Percentiles rank a stretch among this genome's conserved stretches.
Evolutionary conservation across 2,329 filamentous ascomycete genomes (phyloP).

Genomic region (Orbilia oligospora): DNA sequence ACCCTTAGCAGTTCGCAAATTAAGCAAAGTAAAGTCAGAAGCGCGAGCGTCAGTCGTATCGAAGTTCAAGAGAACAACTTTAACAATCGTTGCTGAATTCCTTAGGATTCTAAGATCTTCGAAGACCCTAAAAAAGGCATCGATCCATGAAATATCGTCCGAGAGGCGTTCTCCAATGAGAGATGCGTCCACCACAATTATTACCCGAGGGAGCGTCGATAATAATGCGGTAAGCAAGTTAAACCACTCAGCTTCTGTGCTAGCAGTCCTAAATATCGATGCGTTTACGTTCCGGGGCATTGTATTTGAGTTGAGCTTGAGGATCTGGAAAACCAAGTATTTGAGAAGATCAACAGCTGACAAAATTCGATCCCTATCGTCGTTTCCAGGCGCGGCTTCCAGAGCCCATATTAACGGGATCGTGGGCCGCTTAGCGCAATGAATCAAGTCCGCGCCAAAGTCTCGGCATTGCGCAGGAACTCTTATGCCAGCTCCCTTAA

Average conservation of each 20-base stretch:
- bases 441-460: conserved; percentile 11
- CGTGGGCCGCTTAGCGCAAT: conserved; percentile 2
- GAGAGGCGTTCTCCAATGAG: conserved; percentile 4
- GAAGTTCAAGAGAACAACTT: conserved; percentile 27
- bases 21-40: neutral
- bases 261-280: conserved; percentile 2
- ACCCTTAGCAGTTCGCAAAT: neutral
- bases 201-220: conserved; percentile 9
- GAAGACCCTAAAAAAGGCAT: conserved; percentile 1
- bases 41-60: neutral
- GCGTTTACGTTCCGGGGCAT: neutral
- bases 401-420: conserved; percentile 15
- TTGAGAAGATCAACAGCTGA: conserved; percentile 14
- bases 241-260: conserved; percentile 16
- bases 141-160: conserved; percentile 24
- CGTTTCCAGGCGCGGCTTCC: neutral
- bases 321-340: conserved; percentile 15
- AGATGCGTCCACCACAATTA: conserved; percentile 11
- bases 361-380: conserved; percentile 9
- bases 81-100: neutral
- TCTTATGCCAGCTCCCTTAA: conserved; percentile 1
- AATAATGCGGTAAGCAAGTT: neutral
- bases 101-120: neutral
- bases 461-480: neutral
- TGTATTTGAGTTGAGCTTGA: conserved; percentile 13